phyloP scores from a whole-genome alignment of 2,329 filamentous ascomycete species.

The Colletotrichum cuscutae region DNA sequence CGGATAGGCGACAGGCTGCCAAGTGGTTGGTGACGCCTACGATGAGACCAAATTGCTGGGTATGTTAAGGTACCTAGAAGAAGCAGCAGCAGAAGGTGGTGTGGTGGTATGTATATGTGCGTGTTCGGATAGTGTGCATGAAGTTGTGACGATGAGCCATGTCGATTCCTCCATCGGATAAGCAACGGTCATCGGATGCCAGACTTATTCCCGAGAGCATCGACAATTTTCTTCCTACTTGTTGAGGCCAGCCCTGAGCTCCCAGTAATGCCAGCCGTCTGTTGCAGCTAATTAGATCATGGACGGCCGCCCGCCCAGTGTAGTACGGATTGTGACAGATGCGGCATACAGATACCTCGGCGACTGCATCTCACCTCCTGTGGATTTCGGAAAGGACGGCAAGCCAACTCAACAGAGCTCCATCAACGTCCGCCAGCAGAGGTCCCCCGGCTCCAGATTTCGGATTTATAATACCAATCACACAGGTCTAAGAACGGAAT shows the following conservation, averaged over 20 bases:
- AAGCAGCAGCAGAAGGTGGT: background rate
- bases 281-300: background rate
- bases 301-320: background rate
- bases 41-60: conserved; percentile 22
- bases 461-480: conserved; percentile 10
- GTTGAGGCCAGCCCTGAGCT: background rate
- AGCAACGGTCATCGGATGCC: conserved; percentile 12
- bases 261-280: background rate
- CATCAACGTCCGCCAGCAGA: background rate
- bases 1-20: background rate
- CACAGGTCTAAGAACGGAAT: background rate
- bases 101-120: background rate
- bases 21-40: conserved; percentile 11
- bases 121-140: background rate
- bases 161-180: conserved; percentile 20
- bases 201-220: background rate
- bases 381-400: conserved; percentile 14
- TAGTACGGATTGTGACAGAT: conserved; percentile 1
- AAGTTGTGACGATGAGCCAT: conserved; percentile 15
- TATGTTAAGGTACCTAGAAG: background rate
- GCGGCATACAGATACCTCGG: conserved; percentile 14
- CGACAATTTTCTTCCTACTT: background rate
- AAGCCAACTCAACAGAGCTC: background rate
- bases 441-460: conserved; percentile 1
- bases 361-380: background rate